Base-by-base conservation (phyloP, 352 stramenopile genomes). In the Globisporangium radiosum region DNA sequence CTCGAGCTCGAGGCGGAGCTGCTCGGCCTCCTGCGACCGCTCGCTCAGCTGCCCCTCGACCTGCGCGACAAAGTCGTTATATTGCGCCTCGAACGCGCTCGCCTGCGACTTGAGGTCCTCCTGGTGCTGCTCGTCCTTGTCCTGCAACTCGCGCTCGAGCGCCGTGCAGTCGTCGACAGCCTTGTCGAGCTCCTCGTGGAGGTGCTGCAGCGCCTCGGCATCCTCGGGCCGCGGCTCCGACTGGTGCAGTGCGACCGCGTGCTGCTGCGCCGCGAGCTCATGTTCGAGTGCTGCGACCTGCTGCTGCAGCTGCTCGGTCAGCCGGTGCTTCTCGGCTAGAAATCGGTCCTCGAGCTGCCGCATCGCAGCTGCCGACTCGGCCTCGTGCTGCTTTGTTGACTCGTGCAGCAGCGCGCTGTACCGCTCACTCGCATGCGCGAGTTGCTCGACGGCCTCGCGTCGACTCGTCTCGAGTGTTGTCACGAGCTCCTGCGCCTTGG, bases 71-170 rank as follows among this genome's bases (percentile, higher is more conserved):
- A 81, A 77, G 4, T 78, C 70, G 42, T 72, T 86, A 57, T 86
- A 87, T 61, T 89, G 75, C 7, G 48, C 64, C 54, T 91, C 77
- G 36, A 85, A 84, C 39, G 83, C 72, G 19, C 55, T 66, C 57
- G 65, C 64, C 47, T 88, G 81, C 7, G 63, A 60, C 48, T 74
- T 74, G 38, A 91, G 55, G 4, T 68, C 68, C 63, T 88, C 75
- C 10, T 70, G 58, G 47, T 81, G 68, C 19, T 66, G 52, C 39
- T 70, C 59, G 36, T 87, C 68, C 39, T 85, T 83, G 15, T 83
- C 69, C 36, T 66, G 58, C 37, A 88, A 52, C 7, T 79, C 70
- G 25, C 78, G 73, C 5, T 71, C 64, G 3, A 88, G 53, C 1
- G 67, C 62, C 19, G 88, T 72, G 36, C 76, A 66, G 38, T 87